Conservation (phyloP, 192 early-diverging fungal species). For the Umbelopsis sp. region DNA sequence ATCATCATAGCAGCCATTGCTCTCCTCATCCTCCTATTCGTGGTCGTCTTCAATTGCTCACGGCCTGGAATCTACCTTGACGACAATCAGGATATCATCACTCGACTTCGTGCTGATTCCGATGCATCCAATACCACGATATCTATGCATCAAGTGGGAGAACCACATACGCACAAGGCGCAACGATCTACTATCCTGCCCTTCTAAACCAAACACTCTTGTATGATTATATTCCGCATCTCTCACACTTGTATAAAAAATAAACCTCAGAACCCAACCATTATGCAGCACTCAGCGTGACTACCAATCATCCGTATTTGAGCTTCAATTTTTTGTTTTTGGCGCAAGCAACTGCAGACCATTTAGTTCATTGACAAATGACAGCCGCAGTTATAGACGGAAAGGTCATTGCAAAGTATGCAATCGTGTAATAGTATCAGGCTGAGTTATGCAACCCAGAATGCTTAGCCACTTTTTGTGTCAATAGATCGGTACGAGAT, state of each 20-base stretch:
- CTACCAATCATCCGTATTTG: not conserved
- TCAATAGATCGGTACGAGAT: constrained; percentile 66
- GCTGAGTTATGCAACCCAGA: not conserved
- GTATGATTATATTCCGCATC: not conserved
- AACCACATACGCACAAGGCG: not conserved
- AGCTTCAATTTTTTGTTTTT: not conserved
- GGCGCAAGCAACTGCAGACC: not conserved
- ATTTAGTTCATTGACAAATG: constrained; percentile 31
- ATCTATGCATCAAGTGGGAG: constrained; percentile 1
- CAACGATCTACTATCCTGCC: not conserved
- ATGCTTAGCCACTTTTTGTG: not conserved
- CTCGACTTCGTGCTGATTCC: not conserved
- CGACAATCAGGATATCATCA: not conserved
- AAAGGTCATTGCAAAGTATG: constrained; percentile 78
- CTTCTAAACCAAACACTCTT: not conserved
- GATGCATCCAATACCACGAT: not conserved
- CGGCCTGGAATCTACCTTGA: constrained; percentile 3
- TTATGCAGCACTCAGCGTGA: not conserved
- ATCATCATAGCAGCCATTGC: constrained; percentile 1
- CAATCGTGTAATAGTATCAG: not conserved
- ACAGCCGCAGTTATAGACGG: constrained; percentile 73
- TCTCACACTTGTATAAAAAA: not conserved
- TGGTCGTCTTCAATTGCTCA: not conserved
- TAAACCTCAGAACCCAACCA: not conserved
- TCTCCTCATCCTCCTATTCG: not conserved